These are phyloP conservation scores for Venturia nashicola DNA, from an alignment of 2,329 filamentous ascomycete genomes.

Conservation along the genomic window DNA sequence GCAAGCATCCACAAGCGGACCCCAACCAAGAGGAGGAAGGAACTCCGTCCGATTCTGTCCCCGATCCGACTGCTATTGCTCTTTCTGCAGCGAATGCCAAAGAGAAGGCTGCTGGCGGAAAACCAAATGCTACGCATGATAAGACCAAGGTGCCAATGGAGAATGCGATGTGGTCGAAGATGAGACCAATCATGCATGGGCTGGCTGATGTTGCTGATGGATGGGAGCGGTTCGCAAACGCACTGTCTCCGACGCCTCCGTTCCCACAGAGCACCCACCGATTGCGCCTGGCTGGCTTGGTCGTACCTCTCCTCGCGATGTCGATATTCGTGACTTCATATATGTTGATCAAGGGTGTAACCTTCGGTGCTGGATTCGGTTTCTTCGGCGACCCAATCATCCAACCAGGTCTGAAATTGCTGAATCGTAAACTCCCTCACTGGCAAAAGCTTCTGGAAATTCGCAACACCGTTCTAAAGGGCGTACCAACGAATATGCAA, in stretches of 20 bases:
- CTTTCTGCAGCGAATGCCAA: slow-evolving; percentile 42
- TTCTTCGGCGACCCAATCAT: slow-evolving; percentile 76
- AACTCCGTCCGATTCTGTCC: slow-evolving; percentile 36
- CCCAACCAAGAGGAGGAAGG: slow-evolving; percentile 32
- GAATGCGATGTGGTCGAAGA: slow-evolving; percentile 63
- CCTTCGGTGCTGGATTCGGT: slow-evolving; percentile 56
- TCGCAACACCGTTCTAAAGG: slow-evolving; percentile 64
- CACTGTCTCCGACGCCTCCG: slow-evolving; percentile 35
- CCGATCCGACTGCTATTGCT: slow-evolving; percentile 49
- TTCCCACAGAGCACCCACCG: slow-evolving; percentile 33
- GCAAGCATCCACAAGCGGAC: slow-evolving; percentile 60
- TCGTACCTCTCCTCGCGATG: slow-evolving; percentile 30
- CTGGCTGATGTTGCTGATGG: slow-evolving; percentile 47
- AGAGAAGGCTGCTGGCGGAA: slow-evolving; percentile 38
- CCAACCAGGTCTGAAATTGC: slow-evolving; percentile 41
- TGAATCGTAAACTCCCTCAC: slow-evolving; percentile 51
- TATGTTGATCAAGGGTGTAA: slow-evolving; percentile 48
- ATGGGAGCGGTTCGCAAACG: slow-evolving; percentile 51
- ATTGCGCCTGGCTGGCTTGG: slow-evolving; percentile 31
- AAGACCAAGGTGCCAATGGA: slow-evolving; percentile 72
- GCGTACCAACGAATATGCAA: slow-evolving; percentile 77
- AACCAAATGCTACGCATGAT: slow-evolving; percentile 44
- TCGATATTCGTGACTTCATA: slow-evolving; percentile 36
- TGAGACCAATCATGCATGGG: slow-evolving; percentile 58
- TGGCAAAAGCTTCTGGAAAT: slow-evolving; percentile 68